Conservation (phyloP, 345 rosid genomes). For the Citrus australasica region DNA sequence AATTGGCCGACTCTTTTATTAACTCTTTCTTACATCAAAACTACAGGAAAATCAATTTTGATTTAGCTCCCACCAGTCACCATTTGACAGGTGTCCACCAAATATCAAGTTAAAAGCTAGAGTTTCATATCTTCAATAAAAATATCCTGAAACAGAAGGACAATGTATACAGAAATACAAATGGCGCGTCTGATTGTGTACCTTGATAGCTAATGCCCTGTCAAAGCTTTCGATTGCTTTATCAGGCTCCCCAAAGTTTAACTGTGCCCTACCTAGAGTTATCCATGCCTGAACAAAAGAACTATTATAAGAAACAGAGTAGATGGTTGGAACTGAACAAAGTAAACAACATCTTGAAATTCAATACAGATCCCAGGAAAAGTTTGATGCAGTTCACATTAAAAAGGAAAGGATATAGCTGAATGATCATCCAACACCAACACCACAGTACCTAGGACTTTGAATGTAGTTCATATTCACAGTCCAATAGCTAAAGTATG, state of each 20-base stretch:
- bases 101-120: background rate
- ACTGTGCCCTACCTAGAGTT: constrained; percentile 93
- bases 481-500: too few species aligned
- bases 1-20: background rate
- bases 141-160: background rate
- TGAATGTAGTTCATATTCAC: background rate
- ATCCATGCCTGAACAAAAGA: constrained; percentile 67
- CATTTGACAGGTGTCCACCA: background rate
- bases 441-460: too few species aligned
- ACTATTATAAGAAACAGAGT: background rate
- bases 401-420: background rate
- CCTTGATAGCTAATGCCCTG: constrained; percentile 67
- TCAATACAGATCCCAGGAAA: background rate
- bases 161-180: background rate
- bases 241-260: constrained; percentile 93
- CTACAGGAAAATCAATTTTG: background rate
- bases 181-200: constrained; percentile 10
- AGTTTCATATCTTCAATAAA: background rate
- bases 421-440: background rate
- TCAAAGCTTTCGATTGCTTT: constrained; percentile 71
- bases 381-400: background rate
- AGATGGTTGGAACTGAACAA: background rate
- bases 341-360: background rate
- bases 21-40: background rate
- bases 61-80: background rate